These are phyloP conservation scores for Geotrichum histeridarum DNA, from an alignment of 1,139 yeast genomes.

Conservation along the genomic window DNA sequence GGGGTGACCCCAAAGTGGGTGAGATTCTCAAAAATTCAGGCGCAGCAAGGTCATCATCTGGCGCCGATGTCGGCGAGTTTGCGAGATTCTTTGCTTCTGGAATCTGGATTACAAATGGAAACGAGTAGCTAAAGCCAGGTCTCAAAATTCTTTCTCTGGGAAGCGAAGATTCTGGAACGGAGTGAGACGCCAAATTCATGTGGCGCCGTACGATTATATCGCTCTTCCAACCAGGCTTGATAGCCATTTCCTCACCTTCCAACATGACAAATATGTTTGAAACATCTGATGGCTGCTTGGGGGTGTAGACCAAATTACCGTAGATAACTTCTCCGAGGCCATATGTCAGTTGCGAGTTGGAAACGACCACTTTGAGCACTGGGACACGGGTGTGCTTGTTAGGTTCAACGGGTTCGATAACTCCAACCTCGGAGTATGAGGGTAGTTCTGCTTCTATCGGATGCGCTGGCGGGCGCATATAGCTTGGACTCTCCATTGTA, in stretches of 20 bases:
- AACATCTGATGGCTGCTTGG: background rate
- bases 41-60: background rate
- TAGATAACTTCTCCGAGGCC: background rate
- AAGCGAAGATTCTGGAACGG: background rate
- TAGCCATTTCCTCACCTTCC: background rate
- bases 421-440: background rate
- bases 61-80: background rate
- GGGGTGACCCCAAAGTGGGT: slow-evolving; percentile 8
- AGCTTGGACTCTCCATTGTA: background rate
- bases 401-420: background rate
- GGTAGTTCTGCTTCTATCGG: background rate
- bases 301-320: background rate
- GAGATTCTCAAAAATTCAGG: slow-evolving; percentile 7
- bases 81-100: background rate
- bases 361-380: background rate
- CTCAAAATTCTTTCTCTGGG: background rate
- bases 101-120: background rate
- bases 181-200: background rate
- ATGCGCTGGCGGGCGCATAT: background rate
- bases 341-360: background rate
- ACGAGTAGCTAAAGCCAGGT: background rate
- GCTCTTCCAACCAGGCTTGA: background rate
- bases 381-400: background rate
- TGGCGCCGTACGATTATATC: background rate
- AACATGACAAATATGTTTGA: background rate